Base-by-base conservation (phyloP, 163 green algal species). In the Volvox carteri region DNA sequence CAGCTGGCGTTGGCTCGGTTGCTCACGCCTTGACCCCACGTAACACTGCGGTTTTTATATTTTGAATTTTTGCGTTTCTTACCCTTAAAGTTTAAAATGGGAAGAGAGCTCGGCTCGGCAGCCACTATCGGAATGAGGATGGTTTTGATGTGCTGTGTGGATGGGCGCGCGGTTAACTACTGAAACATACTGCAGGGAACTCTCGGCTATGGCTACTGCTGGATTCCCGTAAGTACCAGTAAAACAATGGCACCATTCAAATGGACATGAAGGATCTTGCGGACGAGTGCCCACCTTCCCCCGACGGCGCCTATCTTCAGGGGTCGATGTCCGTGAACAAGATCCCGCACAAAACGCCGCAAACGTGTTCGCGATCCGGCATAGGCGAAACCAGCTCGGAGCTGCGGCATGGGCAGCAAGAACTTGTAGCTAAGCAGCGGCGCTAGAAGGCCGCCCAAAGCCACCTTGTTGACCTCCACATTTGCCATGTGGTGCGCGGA, bases 341-440 rank as follows among this genome's bases (percentile, higher is more conserved):
- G 75, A 30, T 84, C 75, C 4, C 75, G 46, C 33, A 84, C 50
- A 35, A 84, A 84, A 0, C 75, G 75, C 18, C 75, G 75, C 50
- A 84, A 37, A 30, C 75, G 30, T 25, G 30, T 28, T 11, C 75
- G 30, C 30, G 50, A 23, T 7, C 75, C 75, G n/a, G 50, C 41
- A 33, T 84, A 84, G 16, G 48, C 75, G 18, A 84, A 30, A 14
- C 75, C 75, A 11, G 75, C 75, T 2, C 50, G 48, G 50, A 84
- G 75, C 50, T 84, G 75, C 1, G 75, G 21, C 48, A 70, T 68
- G 4, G 75, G 75, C 3, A 84, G 75, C 48, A 84, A 37, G 50
- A 70, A 84, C 30, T 84, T 46, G 50, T 84, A 84, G 75, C 48
- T 56, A 14, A 84, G 75, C 48, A 84, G 50, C 12, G 75, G 75